Evolutionary conservation across 306 rosid genomes (phyloP).

Genomic region (Cucurbita ficifolia): DNA sequence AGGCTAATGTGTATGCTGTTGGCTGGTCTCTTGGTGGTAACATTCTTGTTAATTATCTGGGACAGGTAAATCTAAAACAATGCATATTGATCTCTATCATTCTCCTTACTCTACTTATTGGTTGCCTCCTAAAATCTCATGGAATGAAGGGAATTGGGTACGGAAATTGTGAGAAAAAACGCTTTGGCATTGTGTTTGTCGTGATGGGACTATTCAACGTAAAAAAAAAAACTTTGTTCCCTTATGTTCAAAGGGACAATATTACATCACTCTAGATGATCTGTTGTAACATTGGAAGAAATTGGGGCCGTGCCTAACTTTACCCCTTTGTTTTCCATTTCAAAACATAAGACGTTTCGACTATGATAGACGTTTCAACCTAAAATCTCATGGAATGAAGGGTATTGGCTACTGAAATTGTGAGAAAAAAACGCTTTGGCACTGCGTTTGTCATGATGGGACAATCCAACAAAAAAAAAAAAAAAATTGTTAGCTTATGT

Average conservation of each 20-base stretch:
- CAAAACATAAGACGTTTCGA: background rate
- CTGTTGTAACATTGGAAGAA: background rate
- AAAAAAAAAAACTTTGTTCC: background rate
- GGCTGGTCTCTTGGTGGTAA: constrained; percentile 99
- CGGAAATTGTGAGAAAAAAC: background rate
- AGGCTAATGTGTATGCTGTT: constrained; percentile 66
- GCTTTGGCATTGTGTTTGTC: background rate
- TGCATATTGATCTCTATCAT: background rate
- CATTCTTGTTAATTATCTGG: constrained; percentile 85
- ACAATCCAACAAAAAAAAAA: background rate
- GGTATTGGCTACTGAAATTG: background rate
- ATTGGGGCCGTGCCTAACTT: background rate
- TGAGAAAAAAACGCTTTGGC: background rate
- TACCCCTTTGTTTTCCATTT: background rate
- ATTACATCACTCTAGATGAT: background rate
- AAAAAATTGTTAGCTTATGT: background rate
- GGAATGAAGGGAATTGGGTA: background rate
- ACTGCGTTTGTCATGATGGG: background rate
- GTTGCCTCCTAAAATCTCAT: background rate
- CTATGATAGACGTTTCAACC: background rate
- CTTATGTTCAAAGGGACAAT: background rate
- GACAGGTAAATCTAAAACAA: constrained; percentile 35
- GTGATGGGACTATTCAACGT: background rate
- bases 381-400: too few species aligned
- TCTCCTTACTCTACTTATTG: background rate